Conservation (phyloP, 768 basidiomycete species). For the Amanita exitialis region DNA sequence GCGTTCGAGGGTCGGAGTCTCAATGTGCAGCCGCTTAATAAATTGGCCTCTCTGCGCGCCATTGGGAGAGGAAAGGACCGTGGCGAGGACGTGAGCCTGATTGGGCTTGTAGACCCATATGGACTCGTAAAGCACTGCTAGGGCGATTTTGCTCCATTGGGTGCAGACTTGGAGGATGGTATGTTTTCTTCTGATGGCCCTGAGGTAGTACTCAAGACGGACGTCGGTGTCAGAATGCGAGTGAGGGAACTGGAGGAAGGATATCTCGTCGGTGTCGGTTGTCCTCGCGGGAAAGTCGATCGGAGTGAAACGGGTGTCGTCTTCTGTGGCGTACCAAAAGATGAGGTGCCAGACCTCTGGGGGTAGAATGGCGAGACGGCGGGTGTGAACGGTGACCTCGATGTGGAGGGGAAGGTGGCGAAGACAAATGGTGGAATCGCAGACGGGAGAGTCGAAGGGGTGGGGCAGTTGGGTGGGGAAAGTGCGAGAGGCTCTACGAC, state of each 20-base stretch:
- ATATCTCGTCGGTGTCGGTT: conserved; percentile 28
- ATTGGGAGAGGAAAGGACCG: conserved; percentile 19
- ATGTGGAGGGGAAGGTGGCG: not conserved
- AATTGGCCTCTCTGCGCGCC: conserved; percentile 26
- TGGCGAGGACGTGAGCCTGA: conserved; percentile 36
- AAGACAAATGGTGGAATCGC: not conserved
- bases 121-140: conserved; percentile 54
- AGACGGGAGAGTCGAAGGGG: not conserved
- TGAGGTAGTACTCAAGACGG: conserved; percentile 33
- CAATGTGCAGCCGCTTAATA: conserved; percentile 60
- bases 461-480: not conserved
- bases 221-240: conserved; percentile 22
- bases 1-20: conserved; percentile 54
- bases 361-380: conserved; percentile 35
- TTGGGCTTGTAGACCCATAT: conserved; percentile 55
- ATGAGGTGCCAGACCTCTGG: conserved; percentile 60
- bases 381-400: not conserved
- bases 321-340: conserved; percentile 42
- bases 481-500: not conserved
- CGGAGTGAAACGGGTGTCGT: conserved; percentile 9
- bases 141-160: conserved; percentile 42
- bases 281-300: conserved; percentile 12
- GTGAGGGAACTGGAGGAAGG: conserved; percentile 43
- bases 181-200: conserved; percentile 38
- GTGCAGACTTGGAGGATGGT: conserved; percentile 43